Percentiles rank a stretch among this genome's conserved stretches.
These are phyloP conservation scores for Erucastrum elatum DNA, from an alignment of 345 rosid species.

Conservation along the genomic window DNA sequence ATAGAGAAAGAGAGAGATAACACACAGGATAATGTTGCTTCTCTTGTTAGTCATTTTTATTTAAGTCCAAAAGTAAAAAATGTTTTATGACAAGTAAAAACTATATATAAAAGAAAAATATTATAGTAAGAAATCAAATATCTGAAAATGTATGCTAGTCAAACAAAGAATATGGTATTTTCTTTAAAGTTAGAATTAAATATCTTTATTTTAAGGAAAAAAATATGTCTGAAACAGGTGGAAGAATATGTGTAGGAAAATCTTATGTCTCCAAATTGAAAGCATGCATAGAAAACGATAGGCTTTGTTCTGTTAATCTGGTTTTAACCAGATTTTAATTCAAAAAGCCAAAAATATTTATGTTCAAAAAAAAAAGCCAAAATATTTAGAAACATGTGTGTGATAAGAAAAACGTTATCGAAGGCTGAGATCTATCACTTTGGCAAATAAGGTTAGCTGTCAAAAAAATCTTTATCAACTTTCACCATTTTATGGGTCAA, in stretches of 20 bases:
- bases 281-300: neutral
- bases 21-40: neutral
- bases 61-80: neutral
- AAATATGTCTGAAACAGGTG: neutral
- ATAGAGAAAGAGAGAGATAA: neutral
- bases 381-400: neutral
- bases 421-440: neutral
- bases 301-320: neutral
- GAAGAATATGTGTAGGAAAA: neutral
- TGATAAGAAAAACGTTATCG: neutral
- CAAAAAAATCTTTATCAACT: neutral
- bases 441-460: neutral
- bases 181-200: neutral
- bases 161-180: neutral
- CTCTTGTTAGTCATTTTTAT: neutral
- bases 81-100: neutral
- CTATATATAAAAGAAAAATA: neutral
- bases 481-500: neutral
- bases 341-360: neutral
- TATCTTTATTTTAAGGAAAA: neutral
- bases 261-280: neutral
- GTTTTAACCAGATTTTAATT: neutral
- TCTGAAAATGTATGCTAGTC: neutral
- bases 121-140: neutral
- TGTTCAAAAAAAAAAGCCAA: too few species aligned